Evolutionary conservation across 768 basidiomycete genomes (phyloP).

Genomic region (Infundibulicybe gibba): DNA sequence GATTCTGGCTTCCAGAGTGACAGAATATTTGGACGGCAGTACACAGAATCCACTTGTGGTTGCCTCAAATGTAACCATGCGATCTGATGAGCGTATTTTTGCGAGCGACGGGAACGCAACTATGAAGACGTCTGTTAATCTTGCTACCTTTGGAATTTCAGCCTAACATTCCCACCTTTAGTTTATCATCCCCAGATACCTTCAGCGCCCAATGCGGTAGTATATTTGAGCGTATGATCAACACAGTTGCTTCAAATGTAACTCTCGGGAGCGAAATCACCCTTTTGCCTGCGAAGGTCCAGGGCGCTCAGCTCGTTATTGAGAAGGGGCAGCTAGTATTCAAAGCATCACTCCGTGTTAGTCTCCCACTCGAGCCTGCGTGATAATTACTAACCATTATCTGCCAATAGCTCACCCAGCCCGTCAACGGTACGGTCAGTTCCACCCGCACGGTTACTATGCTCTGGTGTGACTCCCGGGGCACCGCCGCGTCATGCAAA

Average conservation of each 20-base stretch:
- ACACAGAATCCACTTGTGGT: slow-evolving; percentile 31
- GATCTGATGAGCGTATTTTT: slow-evolving; percentile 32
- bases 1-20: slow-evolving; percentile 25
- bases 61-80: slow-evolving; percentile 27
- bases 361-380: neutral
- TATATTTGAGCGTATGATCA: slow-evolving; percentile 16
- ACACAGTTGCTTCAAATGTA: slow-evolving; percentile 15
- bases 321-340: slow-evolving; percentile 8
- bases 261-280: slow-evolving; percentile 14
- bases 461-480: slow-evolving; percentile 16
- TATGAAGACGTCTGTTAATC: slow-evolving; percentile 18
- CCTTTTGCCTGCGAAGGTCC: slow-evolving; percentile 10
- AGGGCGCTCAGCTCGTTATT: slow-evolving; percentile 9
- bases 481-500: slow-evolving; percentile 5
- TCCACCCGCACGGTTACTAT: slow-evolving; percentile 2
- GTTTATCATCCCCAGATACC: slow-evolving; percentile 5
- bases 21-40: slow-evolving; percentile 30
- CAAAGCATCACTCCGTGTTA: slow-evolving; percentile 9
- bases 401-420: neutral
- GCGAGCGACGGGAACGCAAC: slow-evolving; percentile 30
- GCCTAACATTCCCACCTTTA: neutral
- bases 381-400: neutral
- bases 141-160: neutral
- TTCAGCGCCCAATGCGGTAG: slow-evolving; percentile 10
- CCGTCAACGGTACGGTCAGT: slow-evolving; percentile 1